Evolutionary conservation across 2,329 filamentous ascomycete species (phyloP).

Genomic region (Sordariomycetes sp.): DNA sequence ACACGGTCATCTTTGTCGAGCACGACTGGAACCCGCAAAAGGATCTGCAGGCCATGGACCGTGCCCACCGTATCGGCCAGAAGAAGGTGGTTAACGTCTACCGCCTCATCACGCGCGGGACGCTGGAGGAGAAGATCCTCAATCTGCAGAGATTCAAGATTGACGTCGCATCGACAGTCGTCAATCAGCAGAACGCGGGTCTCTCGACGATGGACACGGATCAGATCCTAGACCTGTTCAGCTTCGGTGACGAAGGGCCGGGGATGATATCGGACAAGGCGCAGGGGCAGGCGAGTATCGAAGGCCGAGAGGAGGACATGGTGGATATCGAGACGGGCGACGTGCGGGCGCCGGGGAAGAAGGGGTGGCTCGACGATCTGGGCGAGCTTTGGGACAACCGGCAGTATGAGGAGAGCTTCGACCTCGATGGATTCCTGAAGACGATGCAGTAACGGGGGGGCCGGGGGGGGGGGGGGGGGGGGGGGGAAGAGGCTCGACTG

Average conservation of each 20-base stretch:
- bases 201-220: conserved; percentile 95
- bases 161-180: conserved; percentile 92
- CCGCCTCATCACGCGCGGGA: conserved; percentile 87
- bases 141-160: conserved; percentile 99
- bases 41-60: conserved; percentile 97
- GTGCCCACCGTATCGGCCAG: conserved; percentile 93
- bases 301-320: conserved; percentile 68
- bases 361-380: conserved; percentile 86
- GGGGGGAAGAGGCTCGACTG: no score
- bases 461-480: no score
- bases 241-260: conserved; percentile 66
- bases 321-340: conserved; percentile 88
- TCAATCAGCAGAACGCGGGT: conserved; percentile 97
- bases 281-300: conserved; percentile 30
- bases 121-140: conserved; percentile 95
- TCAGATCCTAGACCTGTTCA: conserved; percentile 94
- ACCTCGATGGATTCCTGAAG: conserved; percentile 88
- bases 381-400: conserved; percentile 95
- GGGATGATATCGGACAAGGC: conserved; percentile 49
- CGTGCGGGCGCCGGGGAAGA: conserved; percentile 92
- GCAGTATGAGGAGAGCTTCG: conserved; percentile 97
- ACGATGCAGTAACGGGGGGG: conserved; percentile 61
- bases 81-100: conserved; percentile 99
- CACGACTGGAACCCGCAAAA: conserved; percentile 99
- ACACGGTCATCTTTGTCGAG: conserved; percentile 98